Evolutionary conservation across 2,329 filamentous ascomycete species (phyloP).

Genomic region (Westerdykella sp.): DNA sequence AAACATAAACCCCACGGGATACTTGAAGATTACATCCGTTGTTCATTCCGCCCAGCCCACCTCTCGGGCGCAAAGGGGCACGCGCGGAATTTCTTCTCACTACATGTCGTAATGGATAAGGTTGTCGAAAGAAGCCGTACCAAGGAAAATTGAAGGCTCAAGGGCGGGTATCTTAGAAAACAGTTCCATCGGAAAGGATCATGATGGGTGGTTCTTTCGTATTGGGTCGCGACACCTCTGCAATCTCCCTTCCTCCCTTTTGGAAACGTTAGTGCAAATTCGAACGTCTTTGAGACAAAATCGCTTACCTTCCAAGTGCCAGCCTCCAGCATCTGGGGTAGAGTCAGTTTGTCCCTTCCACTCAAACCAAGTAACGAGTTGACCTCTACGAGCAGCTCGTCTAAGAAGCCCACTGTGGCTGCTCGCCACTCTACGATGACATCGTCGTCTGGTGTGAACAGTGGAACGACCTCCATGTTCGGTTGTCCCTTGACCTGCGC

Average conservation of each 20-base stretch:
- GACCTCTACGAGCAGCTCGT: slow-evolving; percentile 63
- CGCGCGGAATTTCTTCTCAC: no score
- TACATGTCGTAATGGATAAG: no score
- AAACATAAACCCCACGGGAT: slow-evolving; percentile 5
- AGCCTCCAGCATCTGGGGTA: slow-evolving; percentile 89
- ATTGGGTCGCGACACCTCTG: slow-evolving; percentile 89
- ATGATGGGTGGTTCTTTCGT: slow-evolving; percentile 95
- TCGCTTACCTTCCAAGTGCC: slow-evolving; percentile 89
- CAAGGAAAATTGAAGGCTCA: slow-evolving; percentile 21
- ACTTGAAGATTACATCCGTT: slow-evolving; percentile 1
- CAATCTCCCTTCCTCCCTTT: slow-evolving; percentile 86
- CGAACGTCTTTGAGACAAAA: neutral
- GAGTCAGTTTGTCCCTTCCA: slow-evolving; percentile 62
- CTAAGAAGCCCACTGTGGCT: slow-evolving; percentile 67
- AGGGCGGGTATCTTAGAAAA: slow-evolving; percentile 63
- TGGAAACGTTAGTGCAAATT: slow-evolving; percentile 21
- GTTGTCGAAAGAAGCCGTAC: no score
- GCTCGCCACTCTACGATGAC: slow-evolving; percentile 77
- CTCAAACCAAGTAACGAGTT: slow-evolving; percentile 61
- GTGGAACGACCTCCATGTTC: slow-evolving; percentile 66
- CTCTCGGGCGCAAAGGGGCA: no score
- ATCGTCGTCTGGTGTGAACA: slow-evolving; percentile 67
- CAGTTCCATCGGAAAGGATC: slow-evolving; percentile 91
- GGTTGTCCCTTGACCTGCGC: slow-evolving; percentile 65
- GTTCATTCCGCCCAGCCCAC: neutral